These are phyloP conservation scores for Hordeum pubiflorum DNA, from an alignment of 202 grass and related monocot species.

Conservation along the genomic window DNA sequence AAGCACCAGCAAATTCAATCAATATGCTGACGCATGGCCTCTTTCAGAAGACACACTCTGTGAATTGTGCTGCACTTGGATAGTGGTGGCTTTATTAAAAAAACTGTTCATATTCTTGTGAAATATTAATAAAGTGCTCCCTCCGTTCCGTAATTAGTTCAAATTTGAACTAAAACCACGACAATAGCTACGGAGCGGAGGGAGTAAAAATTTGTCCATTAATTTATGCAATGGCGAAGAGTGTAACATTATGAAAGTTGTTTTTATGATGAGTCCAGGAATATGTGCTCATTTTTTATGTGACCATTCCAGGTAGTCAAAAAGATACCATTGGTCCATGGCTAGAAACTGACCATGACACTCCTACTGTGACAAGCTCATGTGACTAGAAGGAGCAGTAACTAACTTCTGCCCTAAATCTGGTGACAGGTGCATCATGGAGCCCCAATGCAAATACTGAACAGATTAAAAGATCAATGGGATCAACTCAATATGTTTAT, in stretches of 20 bases:
- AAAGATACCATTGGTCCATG: not conserved
- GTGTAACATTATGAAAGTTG: not conserved
- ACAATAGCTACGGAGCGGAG: too few species aligned
- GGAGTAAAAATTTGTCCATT: not conserved
- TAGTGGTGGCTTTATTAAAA: not conserved
- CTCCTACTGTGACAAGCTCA: not conserved
- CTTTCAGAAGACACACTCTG: not conserved
- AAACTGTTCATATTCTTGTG: not conserved
- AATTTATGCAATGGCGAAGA: not conserved
- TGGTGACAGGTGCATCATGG: not conserved
- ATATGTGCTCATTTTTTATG: not conserved
- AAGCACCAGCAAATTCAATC: conserved; percentile 14
- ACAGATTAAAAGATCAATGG: conserved; percentile 13
- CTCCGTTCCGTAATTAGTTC: too few species aligned
- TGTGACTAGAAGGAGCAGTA: conserved; percentile 1
- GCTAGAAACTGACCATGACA: not conserved
- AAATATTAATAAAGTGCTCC: not conserved
- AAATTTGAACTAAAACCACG: too few species aligned
- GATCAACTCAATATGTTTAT: conserved; percentile 19
- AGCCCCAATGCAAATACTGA: conserved; percentile 2
- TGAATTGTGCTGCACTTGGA: not conserved
- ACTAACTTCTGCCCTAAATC: conserved; percentile 1
- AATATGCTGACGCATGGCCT: not conserved
- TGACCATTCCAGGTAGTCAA: not conserved
- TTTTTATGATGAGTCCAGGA: not conserved